These are phyloP conservation scores for Blastobotrys elegans DNA, from an alignment of 1,139 yeast species.

Conservation along the genomic window DNA sequence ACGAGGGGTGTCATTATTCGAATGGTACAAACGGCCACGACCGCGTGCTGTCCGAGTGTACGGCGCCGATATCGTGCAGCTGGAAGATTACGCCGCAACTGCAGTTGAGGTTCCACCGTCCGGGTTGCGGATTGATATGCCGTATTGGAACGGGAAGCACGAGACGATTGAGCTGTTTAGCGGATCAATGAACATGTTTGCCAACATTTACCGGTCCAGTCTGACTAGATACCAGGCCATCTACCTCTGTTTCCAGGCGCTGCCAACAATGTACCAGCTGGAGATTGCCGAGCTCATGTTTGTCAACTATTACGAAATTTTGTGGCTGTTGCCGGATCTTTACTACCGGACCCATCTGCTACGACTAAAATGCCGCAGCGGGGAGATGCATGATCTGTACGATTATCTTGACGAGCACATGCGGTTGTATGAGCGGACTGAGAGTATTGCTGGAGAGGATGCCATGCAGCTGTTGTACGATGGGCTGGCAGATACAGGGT, in stretches of 20 bases:
- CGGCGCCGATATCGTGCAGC: slow-evolving; percentile 9
- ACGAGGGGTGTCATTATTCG: slow-evolving; percentile 9
- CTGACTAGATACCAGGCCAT: slow-evolving; percentile 12
- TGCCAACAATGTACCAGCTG: slow-evolving; percentile 11
- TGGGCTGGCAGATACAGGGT: slow-evolving; percentile 9
- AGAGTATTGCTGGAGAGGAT: slow-evolving; percentile 11
- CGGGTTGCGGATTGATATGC: slow-evolving; percentile 9
- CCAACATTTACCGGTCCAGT: not conserved
- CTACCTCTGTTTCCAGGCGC: slow-evolving; percentile 9
- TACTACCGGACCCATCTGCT: slow-evolving; percentile 10
- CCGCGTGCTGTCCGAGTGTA: slow-evolving; percentile 8
- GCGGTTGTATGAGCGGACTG: slow-evolving; percentile 5
- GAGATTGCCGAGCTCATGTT: slow-evolving; percentile 10
- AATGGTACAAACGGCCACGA: slow-evolving; percentile 10
- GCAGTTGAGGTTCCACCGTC: slow-evolving; percentile 8
- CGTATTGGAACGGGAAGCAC: slow-evolving; percentile 12
- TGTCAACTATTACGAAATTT: slow-evolving; percentile 10
- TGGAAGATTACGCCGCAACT: slow-evolving; percentile 11
- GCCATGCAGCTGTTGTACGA: slow-evolving; percentile 10
- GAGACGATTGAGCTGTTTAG: slow-evolving; percentile 11
- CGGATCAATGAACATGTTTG: slow-evolving; percentile 11
- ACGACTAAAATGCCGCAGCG: slow-evolving; percentile 9
- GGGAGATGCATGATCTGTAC: slow-evolving; percentile 3
- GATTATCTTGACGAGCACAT: slow-evolving; percentile 12
- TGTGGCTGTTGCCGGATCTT: slow-evolving; percentile 8